Base-by-base conservation (phyloP, 352 stramenopile species). In the Phytophthora capsici region DNA sequence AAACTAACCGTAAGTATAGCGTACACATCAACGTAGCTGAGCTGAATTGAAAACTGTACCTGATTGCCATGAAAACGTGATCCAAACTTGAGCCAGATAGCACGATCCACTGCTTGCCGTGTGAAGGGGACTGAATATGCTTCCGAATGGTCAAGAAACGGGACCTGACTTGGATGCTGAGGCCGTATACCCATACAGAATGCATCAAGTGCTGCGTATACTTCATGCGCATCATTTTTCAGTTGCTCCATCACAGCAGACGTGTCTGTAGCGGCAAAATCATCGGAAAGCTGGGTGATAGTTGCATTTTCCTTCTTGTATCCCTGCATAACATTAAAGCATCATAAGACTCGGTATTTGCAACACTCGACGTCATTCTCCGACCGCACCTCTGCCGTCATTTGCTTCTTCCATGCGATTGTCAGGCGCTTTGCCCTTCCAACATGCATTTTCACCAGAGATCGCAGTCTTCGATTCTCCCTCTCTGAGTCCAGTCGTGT, bases 401-500 rank as follows among this genome's bases (percentile, higher is more conserved):
- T 58, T 47, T 58, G 55, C 37, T 50, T 71, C 19, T 45, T 71
- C 63, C 48, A 67, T n/a, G 57, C 63, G 10, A 57, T 9, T 37
- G 62, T 55, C 50, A 71, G 48, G 2, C 57, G 48, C 30, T 63
- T 67, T 2, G 57, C 63, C 45, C 50, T 22, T 8, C 56, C 50
- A 30, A 63, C 19, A 20, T 67, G 63, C 25, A 66, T 47, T 28
- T 22, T 43, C 49, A 71, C 43, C 0, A 71, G 57, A 10, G 50
- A 66, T 19, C 57, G 56, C 6, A 71, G 63, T 6, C 63, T 41
- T 45, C 50, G 48, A 23, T 71, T 71, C 63, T 71, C 63, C 23
- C 50, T 9, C 32, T 68, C 57, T 19, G 50, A 59, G 14, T 67
- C 37, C 14, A 58, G 28, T 22, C 50, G 63, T 36, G 10, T 54